Evolutionary conservation across 176 grass and related monocot species (phyloP), one percentile per base, ranked within the genome.

Genomic region (Zoysia pacifica): DNA sequence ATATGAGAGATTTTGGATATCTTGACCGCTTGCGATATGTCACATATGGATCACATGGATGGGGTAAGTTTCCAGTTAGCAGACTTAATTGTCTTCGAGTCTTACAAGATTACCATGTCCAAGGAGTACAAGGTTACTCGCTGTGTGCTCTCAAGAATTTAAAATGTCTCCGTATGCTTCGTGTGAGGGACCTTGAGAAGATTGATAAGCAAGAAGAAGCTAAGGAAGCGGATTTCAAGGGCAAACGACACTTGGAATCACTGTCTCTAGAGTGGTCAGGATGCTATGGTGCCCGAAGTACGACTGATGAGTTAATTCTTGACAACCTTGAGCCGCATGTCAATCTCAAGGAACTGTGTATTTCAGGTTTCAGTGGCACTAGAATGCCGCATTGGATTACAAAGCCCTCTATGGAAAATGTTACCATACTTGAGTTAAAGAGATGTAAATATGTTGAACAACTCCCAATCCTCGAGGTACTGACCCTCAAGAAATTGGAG

Each of bases 81-180:
- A 83, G 75, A n/a, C 80, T 87, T 1, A 87, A 46, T 67, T 83
- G 65, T 54, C 86, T 87, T 70, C 80, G 48, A 50, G 54, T 48
- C 9, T 16, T 87, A 44, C 3, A 70, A 5, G 12, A 52, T 9
- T 82, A 72, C 36, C 0, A 0, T 16, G 14, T 87, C 6, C 72
- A 76, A 35, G 52, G 74, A 52, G 13, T 35, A 9, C 20, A 53
- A 28, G 79, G 79, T 40, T 42, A 77, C 53, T 67, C 50, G 62
- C 56, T 83, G 72, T 64, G 62, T 65, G 54, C 46, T 14, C 37
- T 72, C 6, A 38, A 14, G 2, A 69, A 82, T 41, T 38, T 87
- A 14, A 53, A 11, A 9, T 10, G 1, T 42, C 79, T 87, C 9
- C 46, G 37, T 4, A 5, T 78, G 42, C 65, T 87, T 37, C 14